phyloP scores from a whole-genome alignment of 208 protist species.

The Leishmania amazonensis region DNA sequence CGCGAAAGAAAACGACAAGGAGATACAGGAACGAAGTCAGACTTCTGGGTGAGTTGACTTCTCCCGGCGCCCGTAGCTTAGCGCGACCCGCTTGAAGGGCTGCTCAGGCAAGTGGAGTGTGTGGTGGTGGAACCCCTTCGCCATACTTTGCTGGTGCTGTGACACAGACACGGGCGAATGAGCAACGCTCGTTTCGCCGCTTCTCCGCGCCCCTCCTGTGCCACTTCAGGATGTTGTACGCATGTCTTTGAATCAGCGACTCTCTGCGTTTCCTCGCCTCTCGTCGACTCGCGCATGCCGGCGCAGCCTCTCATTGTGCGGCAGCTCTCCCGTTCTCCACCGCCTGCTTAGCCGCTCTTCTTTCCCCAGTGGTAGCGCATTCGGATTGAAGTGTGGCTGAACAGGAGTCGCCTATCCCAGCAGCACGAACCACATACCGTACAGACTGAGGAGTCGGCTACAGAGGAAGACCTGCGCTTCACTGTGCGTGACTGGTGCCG shows the following conservation, averaged over 20 bases:
- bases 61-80: too few relatives aligned
- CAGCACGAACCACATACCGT: too few relatives aligned
- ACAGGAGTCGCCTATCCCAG: background rate
- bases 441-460: background rate
- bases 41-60: background rate
- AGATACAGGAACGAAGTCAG: background rate
- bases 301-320: background rate
- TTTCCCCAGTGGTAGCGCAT: background rate
- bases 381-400: background rate
- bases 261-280: background rate
- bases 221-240: background rate
- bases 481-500: background rate
- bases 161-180: background rate
- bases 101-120: background rate
- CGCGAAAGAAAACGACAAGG: background rate
- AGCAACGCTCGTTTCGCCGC: background rate
- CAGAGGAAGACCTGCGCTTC: background rate
- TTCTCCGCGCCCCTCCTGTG: background rate
- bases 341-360: background rate
- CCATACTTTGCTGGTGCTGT: background rate
- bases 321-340: background rate
- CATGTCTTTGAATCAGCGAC: background rate
- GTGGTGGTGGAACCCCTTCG: background rate
- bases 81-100: background rate
- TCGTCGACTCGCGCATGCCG: background rate